These are phyloP conservation scores for Xerocomus amazonicus DNA, from an alignment of 1,284 basidiomycete species.

Conservation along the genomic window DNA sequence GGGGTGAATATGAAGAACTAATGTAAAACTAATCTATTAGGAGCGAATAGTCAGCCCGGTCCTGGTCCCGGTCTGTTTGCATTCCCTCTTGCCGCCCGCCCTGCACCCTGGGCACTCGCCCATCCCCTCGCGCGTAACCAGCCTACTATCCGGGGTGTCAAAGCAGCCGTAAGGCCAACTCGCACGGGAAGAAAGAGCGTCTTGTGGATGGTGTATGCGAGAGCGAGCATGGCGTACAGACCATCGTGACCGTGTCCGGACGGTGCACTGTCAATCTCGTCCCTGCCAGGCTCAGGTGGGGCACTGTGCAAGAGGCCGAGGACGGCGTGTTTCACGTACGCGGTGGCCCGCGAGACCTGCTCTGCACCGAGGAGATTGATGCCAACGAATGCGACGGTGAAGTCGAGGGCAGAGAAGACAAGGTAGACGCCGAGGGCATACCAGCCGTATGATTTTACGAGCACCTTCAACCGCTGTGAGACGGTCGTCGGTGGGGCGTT, in stretches of 20 bases:
- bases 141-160: conserved; percentile 82
- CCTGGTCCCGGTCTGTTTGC: not conserved
- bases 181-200: conserved; percentile 89
- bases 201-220: conserved; percentile 97
- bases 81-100: conserved; percentile 43
- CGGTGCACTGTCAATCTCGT: conserved; percentile 44
- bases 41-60: not conserved
- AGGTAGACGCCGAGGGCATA: conserved; percentile 88
- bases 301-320: conserved; percentile 42
- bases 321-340: conserved; percentile 53
- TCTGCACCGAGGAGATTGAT: conserved; percentile 91
- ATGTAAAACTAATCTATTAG: too few species aligned
- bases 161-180: conserved; percentile 83
- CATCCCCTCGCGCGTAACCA: conserved; percentile 77
- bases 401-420: conserved; percentile 70
- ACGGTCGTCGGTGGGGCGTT: not conserved
- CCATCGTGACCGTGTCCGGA: conserved; percentile 53
- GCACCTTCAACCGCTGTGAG: conserved; percentile 75
- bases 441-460: conserved; percentile 91
- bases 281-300: conserved; percentile 61
- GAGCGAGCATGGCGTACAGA: conserved; percentile 85
- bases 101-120: conserved; percentile 38
- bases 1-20: too few species aligned
- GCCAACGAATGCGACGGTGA: conserved; percentile 76
- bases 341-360: conserved; percentile 70